A percentile compares a stretch with the other conserved stretches of the same genome.
Conservation (phyloP, 805 yeast species). For the Wickerhamomyces hampshirensis region DNA sequence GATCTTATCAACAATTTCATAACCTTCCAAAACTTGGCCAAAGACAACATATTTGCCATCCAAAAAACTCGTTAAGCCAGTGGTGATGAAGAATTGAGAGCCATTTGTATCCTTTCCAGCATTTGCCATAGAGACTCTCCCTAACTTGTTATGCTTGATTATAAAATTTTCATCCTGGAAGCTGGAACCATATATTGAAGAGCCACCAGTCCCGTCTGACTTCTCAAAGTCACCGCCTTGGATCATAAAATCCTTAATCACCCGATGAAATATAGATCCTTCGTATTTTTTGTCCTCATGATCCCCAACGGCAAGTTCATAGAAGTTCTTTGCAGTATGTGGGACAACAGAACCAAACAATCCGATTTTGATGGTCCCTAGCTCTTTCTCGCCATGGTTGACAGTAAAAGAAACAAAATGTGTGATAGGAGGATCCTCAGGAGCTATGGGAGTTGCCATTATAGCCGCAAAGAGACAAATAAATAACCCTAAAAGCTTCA, state of each 20-base stretch:
- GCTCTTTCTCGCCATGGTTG: slow-evolving; percentile 15
- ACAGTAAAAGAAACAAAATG: slow-evolving; percentile 23
- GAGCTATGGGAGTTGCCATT: not conserved
- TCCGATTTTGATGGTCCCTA: slow-evolving; percentile 45
- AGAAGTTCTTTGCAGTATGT: slow-evolving; percentile 56
- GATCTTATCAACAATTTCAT: slow-evolving; percentile 40
- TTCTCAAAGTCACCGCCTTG: slow-evolving; percentile 86
- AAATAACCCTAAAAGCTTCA: not conserved
- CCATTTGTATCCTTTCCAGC: slow-evolving; percentile 66
- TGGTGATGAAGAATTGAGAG: slow-evolving; percentile 66
- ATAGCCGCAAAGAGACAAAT: not conserved
- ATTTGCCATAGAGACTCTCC: slow-evolving; percentile 69
- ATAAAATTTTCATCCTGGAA: slow-evolving; percentile 74
- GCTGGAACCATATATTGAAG: slow-evolving; percentile 68
- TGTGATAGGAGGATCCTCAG: slow-evolving; percentile 22
- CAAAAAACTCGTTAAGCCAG: slow-evolving; percentile 42
- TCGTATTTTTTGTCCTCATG: slow-evolving; percentile 39
- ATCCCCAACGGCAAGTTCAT: slow-evolving; percentile 35
- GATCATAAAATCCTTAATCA: slow-evolving; percentile 69
- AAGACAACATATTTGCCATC: slow-evolving; percentile 70
- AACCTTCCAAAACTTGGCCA: slow-evolving; percentile 54
- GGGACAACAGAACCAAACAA: slow-evolving; percentile 66
- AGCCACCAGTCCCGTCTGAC: slow-evolving; percentile 68
- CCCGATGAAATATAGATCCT: slow-evolving; percentile 66
- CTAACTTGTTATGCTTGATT: slow-evolving; percentile 65